A percentile compares a stretch with the other conserved stretches of the same genome.
phyloP scores from a whole-genome alignment of 2,329 filamentous ascomycete species.

The Aureobasidium sp. region DNA sequence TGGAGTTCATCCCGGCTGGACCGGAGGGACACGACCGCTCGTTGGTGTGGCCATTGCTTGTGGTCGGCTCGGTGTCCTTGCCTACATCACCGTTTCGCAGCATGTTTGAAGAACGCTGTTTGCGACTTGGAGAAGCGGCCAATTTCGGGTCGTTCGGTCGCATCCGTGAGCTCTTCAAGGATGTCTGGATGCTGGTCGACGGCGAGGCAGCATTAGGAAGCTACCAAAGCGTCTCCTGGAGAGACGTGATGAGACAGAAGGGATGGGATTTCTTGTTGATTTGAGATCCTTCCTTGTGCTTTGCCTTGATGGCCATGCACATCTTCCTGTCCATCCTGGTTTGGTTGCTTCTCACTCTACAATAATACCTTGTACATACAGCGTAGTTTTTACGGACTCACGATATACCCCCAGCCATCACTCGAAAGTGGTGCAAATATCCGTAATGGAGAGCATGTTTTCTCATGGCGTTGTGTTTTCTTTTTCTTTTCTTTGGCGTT shows the following conservation, averaged over 20 bases:
- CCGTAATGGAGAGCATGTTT: not conserved
- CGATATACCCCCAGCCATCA: not conserved
- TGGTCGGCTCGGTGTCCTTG: slow-evolving; percentile 71
- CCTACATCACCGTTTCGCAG: slow-evolving; percentile 64
- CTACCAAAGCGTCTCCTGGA: slow-evolving; percentile 74
- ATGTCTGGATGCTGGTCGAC: slow-evolving; percentile 73
- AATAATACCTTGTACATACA: slow-evolving; percentile 9
- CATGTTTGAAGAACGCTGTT: slow-evolving; percentile 67
- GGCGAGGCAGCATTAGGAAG: slow-evolving; percentile 43
- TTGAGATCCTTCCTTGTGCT: slow-evolving; percentile 32
- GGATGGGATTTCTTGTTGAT: slow-evolving; percentile 90
- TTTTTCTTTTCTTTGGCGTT: not conserved
- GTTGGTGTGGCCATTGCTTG: slow-evolving; percentile 85
- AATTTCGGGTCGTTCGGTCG: slow-evolving; percentile 79
- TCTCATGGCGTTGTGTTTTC: not conserved
- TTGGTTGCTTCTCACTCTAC: not conserved
- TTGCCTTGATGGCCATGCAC: not conserved
- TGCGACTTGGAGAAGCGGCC: slow-evolving; percentile 65
- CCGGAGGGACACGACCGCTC: slow-evolving; percentile 78
- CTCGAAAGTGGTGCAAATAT: not conserved
- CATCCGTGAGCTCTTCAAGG: slow-evolving; percentile 65
- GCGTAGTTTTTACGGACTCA: not conserved
- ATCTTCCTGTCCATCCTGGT: slow-evolving; percentile 7
- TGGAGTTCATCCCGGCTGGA: slow-evolving; percentile 76
- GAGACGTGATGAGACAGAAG: slow-evolving; percentile 85